Conservation (phyloP, 2,329 filamentous ascomycete genomes). For the Diaporthe sp. region DNA sequence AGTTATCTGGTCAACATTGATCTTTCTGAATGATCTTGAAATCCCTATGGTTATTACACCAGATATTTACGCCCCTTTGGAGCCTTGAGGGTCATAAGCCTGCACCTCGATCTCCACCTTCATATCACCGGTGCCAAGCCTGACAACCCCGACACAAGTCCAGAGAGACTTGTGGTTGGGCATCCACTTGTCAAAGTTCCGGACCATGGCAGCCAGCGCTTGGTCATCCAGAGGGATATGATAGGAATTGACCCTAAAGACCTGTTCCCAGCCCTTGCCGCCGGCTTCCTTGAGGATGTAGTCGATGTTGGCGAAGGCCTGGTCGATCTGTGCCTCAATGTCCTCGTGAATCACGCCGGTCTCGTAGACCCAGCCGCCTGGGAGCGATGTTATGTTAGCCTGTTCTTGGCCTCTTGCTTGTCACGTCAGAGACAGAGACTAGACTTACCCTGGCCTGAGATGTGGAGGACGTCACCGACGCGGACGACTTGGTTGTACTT, state of each 20-base stretch:
- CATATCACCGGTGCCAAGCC: constrained; percentile 65
- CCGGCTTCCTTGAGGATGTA: constrained; percentile 64
- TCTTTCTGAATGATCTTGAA: not conserved
- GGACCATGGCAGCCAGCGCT: constrained; percentile 57
- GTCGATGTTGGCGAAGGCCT: constrained; percentile 71
- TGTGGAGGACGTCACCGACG: constrained; percentile 62
- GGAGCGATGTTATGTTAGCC: not conserved
- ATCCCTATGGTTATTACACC: too few relatives aligned
- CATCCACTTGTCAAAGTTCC: constrained; percentile 64
- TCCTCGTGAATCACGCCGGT: constrained; percentile 49
- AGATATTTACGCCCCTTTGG: not conserved
- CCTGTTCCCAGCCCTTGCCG: constrained; percentile 69
- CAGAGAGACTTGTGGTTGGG: constrained; percentile 67
- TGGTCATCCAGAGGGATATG: constrained; percentile 59
- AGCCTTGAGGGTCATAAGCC: constrained; percentile 57
- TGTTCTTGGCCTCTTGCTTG: too few relatives aligned
- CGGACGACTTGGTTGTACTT: constrained; percentile 64
- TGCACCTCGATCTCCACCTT: constrained; percentile 71
- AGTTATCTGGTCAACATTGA: too few relatives aligned
- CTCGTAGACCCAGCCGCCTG: constrained; percentile 52
- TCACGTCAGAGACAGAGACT: not conserved
- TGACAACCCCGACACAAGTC: constrained; percentile 66
- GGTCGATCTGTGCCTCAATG: constrained; percentile 61
- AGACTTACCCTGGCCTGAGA: constrained; percentile 60
- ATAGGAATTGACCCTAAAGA: constrained; percentile 63